Conservation (phyloP, 2,329 filamentous ascomycete species). For the Colletotrichum somersetense region DNA sequence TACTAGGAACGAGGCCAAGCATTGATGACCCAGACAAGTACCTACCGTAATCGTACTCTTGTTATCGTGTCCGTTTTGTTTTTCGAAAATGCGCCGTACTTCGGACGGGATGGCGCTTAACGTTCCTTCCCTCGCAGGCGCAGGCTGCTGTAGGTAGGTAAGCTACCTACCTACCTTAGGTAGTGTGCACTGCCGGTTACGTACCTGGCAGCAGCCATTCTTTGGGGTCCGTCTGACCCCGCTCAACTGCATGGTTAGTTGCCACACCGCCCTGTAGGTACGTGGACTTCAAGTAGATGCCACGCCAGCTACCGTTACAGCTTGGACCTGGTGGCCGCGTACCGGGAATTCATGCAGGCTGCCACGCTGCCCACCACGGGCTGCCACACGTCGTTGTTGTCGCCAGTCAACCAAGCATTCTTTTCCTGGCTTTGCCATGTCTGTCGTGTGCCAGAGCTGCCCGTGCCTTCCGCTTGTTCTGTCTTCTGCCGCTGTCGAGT, state of each 20-base stretch:
- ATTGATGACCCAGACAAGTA: background rate
- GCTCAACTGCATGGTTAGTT: constrained; percentile 9
- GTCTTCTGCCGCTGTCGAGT: background rate
- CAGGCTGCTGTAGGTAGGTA: too few species aligned
- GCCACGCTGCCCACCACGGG: constrained; percentile 12
- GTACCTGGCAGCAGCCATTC: constrained; percentile 22
- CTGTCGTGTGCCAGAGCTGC: constrained; percentile 12
- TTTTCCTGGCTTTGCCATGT: background rate
- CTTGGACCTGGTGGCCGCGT: constrained; percentile 16
- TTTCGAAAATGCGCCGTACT: background rate
- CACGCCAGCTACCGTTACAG: background rate
- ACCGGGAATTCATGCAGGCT: constrained; percentile 18
- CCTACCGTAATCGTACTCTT: too few species aligned
- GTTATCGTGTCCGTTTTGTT: background rate
- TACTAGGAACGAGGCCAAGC: background rate
- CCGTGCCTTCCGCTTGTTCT: background rate
- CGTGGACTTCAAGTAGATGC: constrained; percentile 11
- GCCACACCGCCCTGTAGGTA: constrained; percentile 27
- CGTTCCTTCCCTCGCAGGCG: background rate
- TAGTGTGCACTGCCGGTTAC: constrained; percentile 2
- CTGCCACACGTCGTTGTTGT: background rate
- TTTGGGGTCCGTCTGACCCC: background rate
- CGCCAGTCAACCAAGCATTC: constrained; percentile 3
- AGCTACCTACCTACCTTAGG: too few species aligned
- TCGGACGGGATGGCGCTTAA: background rate